Base-by-base conservation (phyloP, 768 basidiomycete species). In the Lactarius indigo region DNA sequence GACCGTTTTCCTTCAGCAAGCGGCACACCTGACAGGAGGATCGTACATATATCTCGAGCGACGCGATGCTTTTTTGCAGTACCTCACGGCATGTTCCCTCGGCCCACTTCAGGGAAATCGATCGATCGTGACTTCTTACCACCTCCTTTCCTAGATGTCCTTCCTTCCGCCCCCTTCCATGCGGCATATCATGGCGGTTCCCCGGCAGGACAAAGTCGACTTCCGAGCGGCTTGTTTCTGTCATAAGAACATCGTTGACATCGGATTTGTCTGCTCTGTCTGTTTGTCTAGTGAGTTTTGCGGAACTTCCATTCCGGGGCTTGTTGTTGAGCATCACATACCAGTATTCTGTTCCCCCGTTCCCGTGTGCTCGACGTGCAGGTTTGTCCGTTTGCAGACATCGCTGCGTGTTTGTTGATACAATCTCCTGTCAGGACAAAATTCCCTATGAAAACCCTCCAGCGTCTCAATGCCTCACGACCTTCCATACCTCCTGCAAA, bases 221-320 rank as follows among this genome's bases (percentile, higher is more conserved):
- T 96, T 98, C 74, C 86, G 97, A 35, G 97, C 97, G 0, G 96
- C 96, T 9, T 98, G 96, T 75, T 98, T 99, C 80, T 99, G 97
- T 79, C 97, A 98, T 78, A 97, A 98, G 76, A 89, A 90, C 61
- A 96, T 97, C 57, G 86, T 98, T 47, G 96, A 98, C 74, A 85
- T 98, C 61, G 97, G 95, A 63, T 99, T 95, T 71, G 95, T 99
- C 26, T 99, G 97, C 75, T 96, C 94, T n/a, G 95, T 99, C 37
- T 99, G 97, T 75, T 78, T 99, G 35, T 96, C 94, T 31, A 98
- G 96, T 97, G 71, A 64, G 92, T 83, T 31, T 18, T 12, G 41
- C 18, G 5, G 33, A 20, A 20, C 50, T 13, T 55, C 50, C 26
- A 31, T 55, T 31, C 54, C 35, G 54, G 35, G 37, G 8, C 60